Percentiles rank a stretch among this genome's conserved stretches.
phyloP scores from a whole-genome alignment of 371 early-diverging fungal genomes.

The Actinomortierella wolfii region DNA sequence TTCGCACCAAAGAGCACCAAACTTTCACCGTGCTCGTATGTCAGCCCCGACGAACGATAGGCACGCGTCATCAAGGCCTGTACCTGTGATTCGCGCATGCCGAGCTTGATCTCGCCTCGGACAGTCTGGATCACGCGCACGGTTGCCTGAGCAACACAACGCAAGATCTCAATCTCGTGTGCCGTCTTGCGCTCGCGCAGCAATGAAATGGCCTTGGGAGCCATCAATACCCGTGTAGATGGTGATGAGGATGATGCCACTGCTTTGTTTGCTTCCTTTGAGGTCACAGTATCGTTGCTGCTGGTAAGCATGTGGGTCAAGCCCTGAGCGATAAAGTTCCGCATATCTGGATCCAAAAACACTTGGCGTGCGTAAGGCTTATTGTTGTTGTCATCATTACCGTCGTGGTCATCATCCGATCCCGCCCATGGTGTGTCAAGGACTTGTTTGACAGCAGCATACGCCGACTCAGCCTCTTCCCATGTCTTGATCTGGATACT shows the following conservation, averaged over 20 bases:
- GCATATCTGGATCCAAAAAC: constrained; percentile 53
- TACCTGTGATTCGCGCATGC: constrained; percentile 54
- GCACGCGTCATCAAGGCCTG: constrained; percentile 49
- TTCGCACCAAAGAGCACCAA: constrained; percentile 61
- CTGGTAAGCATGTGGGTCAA: constrained; percentile 25
- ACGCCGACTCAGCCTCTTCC: constrained; percentile 59
- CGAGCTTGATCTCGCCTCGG: constrained; percentile 47
- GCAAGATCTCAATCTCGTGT: constrained; percentile 57
- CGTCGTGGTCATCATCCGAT: constrained; percentile 9
- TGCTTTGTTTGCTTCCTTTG: neutral
- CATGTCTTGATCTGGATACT: constrained; percentile 46
- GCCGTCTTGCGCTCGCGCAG: constrained; percentile 57
- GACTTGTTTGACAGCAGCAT: constrained; percentile 43
- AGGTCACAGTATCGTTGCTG: constrained; percentile 3
- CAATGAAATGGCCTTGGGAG: constrained; percentile 49
- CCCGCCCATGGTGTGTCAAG: constrained; percentile 33
- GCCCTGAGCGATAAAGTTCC: constrained; percentile 56
- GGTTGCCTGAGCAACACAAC: constrained; percentile 57
- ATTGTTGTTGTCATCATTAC: neutral
- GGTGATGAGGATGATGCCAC: too few relatives aligned
- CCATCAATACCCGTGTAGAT: constrained; percentile 35
- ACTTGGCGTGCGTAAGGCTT: constrained; percentile 22
- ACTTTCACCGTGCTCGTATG: constrained; percentile 44
- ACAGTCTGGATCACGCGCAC: constrained; percentile 57
- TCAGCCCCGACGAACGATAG: constrained; percentile 48